phyloP scores from a whole-genome alignment of 108 stramenopile genomes.

The Pseudonitzschia multiseries region DNA sequence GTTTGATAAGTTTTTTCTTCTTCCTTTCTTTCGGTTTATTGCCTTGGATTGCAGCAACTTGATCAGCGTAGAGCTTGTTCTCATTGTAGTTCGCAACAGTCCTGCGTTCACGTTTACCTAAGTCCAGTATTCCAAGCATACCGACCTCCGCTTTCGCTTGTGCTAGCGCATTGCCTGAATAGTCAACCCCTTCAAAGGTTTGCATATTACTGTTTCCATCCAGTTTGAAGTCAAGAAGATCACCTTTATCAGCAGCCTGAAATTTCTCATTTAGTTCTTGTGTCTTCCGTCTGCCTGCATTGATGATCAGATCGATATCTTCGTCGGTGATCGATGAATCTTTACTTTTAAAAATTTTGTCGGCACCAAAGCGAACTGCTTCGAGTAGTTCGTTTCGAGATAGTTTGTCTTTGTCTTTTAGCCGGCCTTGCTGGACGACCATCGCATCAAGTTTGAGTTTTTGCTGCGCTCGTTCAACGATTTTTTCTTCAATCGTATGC shows the following conservation, averaged over 20 bases:
- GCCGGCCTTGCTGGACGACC: conserved; percentile 96
- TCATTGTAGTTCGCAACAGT: conserved; percentile 84
- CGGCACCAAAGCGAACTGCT: conserved; percentile 97
- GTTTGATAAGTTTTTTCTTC: conserved; percentile 68
- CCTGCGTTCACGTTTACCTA: conserved; percentile 94
- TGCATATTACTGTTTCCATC: conserved; percentile 85
- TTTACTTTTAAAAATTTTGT: conserved; percentile 93
- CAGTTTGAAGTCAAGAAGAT: conserved; percentile 94
- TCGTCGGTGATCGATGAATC: conserved; percentile 90
- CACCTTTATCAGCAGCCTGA: conserved; percentile 93
- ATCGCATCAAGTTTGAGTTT: conserved; percentile 99
- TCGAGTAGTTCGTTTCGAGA: conserved; percentile 83
- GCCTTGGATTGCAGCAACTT: conserved; percentile 72
- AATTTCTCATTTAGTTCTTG: conserved; percentile 93
- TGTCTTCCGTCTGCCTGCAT: conserved; percentile 84
- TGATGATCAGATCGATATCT: conserved; percentile 92
- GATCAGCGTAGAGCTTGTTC: conserved; percentile 79
- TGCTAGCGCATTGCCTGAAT: conserved; percentile 56
- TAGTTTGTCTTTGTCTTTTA: conserved; percentile 89
- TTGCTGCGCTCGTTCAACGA: conserved; percentile 98
- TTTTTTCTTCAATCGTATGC: conserved; percentile 98
- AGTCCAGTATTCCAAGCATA: conserved; percentile 82
- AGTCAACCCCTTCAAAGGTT: conserved; percentile 97
- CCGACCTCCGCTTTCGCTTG: conserved; percentile 60
- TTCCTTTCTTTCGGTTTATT: conserved; percentile 48